Evolutionary conservation across 345 rosid genomes (phyloP).

Genomic region (Gynandropsis gynandra): DNA sequence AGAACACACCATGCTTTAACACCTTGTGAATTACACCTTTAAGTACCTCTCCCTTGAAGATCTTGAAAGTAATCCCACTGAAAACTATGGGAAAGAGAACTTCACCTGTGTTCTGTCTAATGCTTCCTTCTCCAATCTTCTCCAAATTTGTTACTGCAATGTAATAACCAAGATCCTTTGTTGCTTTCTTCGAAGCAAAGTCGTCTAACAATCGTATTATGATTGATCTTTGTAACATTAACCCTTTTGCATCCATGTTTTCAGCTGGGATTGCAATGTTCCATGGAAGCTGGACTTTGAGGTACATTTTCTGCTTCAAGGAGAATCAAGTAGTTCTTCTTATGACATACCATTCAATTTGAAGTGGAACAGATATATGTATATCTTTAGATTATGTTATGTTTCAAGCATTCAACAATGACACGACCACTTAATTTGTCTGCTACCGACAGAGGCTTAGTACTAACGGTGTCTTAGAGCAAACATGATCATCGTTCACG

Average conservation of each 20-base stretch:
- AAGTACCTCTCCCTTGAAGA: conserved; percentile 70
- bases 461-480: too few species aligned
- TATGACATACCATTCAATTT: too few species aligned
- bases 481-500: too few species aligned
- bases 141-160: conserved; percentile 50
- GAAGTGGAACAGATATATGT: too few species aligned
- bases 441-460: too few species aligned
- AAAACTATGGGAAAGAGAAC: conserved; percentile 70
- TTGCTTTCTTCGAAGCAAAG: conserved; percentile 53
- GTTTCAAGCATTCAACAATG: too few species aligned
- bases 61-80: conserved; percentile 70
- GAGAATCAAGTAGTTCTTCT: too few species aligned
- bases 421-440: too few species aligned
- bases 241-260: conserved; percentile 54
- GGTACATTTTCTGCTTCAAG: conserved; percentile 40
- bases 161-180: conserved; percentile 68
- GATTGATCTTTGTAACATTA: conserved; percentile 63
- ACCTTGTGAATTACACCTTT: conserved; percentile 66
- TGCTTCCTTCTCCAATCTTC: conserved; percentile 66
- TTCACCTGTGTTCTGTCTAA: conserved; percentile 61
- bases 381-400: too few species aligned
- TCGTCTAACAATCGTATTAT: conserved; percentile 50
- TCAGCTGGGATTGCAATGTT: conserved; percentile 72
- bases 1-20: conserved; percentile 74
- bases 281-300: conserved; percentile 70